phyloP scores from a whole-genome alignment of 1,284 basidiomycete species.

The Sporisorium iseilematis-ciliati region DNA sequence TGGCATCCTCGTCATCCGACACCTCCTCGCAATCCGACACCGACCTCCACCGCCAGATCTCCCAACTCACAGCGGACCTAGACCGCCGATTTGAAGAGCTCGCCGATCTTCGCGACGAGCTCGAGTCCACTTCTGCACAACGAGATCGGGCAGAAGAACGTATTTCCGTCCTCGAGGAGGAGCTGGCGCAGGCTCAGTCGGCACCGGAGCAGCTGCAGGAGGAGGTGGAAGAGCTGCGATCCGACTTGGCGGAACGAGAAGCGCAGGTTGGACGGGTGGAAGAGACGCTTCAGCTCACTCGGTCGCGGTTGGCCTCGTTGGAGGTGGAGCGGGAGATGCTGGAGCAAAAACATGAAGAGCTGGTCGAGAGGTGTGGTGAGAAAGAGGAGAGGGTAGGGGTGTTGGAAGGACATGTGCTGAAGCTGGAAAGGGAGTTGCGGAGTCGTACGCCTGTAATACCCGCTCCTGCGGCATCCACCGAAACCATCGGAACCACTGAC shows the following conservation, averaged over 20 bases:
- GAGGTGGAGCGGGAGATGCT: conserved; percentile 11
- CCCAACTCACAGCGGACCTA: conserved; percentile 21
- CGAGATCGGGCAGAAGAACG: conserved; percentile 8
- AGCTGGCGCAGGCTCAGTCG: conserved; percentile 10
- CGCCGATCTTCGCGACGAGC: conserved; percentile 24
- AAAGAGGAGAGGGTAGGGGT: neutral
- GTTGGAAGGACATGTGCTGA: conserved; percentile 20
- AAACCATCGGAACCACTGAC: neutral
- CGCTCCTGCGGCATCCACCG: neutral
- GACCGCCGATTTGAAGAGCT: conserved; percentile 39
- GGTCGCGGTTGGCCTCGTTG: conserved; percentile 4
- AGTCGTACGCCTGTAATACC: conserved; percentile 2
- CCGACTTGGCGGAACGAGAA: conserved; percentile 6
- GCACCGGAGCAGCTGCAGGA: conserved; percentile 2
- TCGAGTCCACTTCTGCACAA: neutral
- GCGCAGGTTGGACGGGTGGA: conserved; percentile 13
- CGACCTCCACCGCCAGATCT: conserved; percentile 6
- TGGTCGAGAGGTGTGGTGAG: neutral
- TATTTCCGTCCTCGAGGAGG: conserved; percentile 10
- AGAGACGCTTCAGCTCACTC: conserved; percentile 33
- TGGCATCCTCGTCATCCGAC: conserved; percentile 1
- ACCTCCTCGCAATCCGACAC: neutral
- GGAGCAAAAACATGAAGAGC: neutral
- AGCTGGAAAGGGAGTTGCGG: conserved; percentile 19
- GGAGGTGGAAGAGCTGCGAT: conserved; percentile 8